A percentile compares a stretch with the other conserved stretches of the same genome.
Conservation (phyloP, 352 stramenopile genomes). For the Globisporangium yorkense region DNA sequence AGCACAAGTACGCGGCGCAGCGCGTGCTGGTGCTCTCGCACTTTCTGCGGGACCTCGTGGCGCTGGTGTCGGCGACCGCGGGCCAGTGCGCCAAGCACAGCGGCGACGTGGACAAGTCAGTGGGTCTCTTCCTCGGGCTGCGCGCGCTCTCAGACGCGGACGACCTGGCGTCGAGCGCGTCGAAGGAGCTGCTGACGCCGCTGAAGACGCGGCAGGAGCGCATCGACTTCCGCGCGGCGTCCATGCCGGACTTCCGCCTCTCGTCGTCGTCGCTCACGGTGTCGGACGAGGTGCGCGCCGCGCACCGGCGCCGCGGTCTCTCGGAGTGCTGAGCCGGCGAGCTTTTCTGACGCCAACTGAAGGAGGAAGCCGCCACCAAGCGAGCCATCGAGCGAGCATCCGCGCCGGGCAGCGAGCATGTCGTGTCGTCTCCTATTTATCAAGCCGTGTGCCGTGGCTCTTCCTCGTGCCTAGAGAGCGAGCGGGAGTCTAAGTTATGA, state of each 20-base stretch:
- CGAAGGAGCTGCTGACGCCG: slow-evolving; percentile 23
- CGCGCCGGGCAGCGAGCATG: neutral
- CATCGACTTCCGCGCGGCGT: slow-evolving; percentile 57
- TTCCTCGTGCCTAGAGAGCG: slow-evolving; percentile 1
- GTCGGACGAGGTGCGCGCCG: slow-evolving; percentile 18
- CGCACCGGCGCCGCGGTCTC: slow-evolving; percentile 25
- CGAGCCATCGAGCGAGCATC: neutral
- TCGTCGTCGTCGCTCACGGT: slow-evolving; percentile 30
- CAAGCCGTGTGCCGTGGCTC: neutral
- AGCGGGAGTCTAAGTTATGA: neutral
- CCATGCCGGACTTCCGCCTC: slow-evolving; percentile 60
- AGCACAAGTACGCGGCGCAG: slow-evolving; percentile 49
- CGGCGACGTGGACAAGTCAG: slow-evolving; percentile 57
- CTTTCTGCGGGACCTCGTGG: slow-evolving; percentile 53
- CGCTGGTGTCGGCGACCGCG: slow-evolving; percentile 28
- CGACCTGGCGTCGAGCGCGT: slow-evolving; percentile 26
- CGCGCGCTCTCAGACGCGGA: slow-evolving; percentile 37
- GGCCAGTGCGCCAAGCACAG: slow-evolving; percentile 42
- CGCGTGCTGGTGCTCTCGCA: slow-evolving; percentile 57
- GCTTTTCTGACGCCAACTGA: too few species aligned
- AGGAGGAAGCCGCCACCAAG: too few species aligned
- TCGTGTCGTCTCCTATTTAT: slow-evolving; percentile 1
- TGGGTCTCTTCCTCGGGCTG: slow-evolving; percentile 52
- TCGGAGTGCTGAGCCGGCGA: slow-evolving; percentile 17
- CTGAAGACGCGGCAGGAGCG: slow-evolving; percentile 65